Base-by-base conservation (phyloP, 257 asterid genomes). In the Penstemon eatonii region DNA sequence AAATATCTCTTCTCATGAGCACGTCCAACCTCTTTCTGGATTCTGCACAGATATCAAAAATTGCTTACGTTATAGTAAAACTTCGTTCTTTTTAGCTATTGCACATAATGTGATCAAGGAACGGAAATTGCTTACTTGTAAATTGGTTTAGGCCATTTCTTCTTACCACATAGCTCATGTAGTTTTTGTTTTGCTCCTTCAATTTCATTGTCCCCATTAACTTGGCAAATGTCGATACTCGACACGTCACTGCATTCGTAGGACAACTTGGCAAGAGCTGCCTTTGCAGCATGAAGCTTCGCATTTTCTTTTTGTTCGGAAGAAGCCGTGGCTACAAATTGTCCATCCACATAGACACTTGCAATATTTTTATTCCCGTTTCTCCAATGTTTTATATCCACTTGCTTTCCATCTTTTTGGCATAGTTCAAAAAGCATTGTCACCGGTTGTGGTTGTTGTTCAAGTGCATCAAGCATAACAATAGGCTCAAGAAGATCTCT, bases 361-460 rank as follows among this genome's bases (percentile, higher is more conserved):
- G 96, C 92, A 12, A 79, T 60, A 15, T 45, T 79, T 69, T 69
- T 71, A 15, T 78, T 89, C 45, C 80, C 90, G n/a, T 79, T 72
- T 65, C 82, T 77, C 80, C 73, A 5, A 45, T 81, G 69, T 9
- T 12, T 68, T 47, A 90, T 84, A 42, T 82, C 80, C 7, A 87
- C 87, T 9, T 65, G 74, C 63, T 85, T 90, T 19, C 91, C 87
- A 0, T 80, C 83, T 69, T 79, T 93, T 74, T 88, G 99, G 83
- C 96, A 88, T 8, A 78, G 54, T 59, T 85, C 87, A 33, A 73
- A 87, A 51, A 93, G 85, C 85, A 73, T 54, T 0, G 96, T 87
- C 60, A 93, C 96, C 0, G 98, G 98, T 43, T 92, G 97, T 12
- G 94, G 99, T 56, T 88, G 90, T 56, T 73, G 70, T 74, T 79